These are phyloP conservation scores for Beta macrorhiza DNA, from an alignment of 179 eudicot genomes.

Conservation along the genomic window DNA sequence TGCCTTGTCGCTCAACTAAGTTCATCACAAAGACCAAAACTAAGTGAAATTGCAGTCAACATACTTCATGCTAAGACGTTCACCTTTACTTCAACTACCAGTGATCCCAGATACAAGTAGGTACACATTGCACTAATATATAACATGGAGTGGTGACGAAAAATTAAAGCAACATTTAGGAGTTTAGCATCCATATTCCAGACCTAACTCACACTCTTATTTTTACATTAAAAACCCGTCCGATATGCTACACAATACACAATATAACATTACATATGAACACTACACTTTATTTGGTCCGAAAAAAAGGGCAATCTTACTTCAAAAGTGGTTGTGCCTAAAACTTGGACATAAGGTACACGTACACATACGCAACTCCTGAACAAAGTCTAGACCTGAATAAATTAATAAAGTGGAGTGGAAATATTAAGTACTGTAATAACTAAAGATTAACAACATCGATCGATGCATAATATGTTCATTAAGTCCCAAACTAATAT, in stretches of 20 bases:
- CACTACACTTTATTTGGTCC: not conserved
- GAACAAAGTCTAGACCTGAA: too few relatives aligned
- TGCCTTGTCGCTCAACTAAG: not conserved
- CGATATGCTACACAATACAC: not conserved
- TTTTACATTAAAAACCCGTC: not conserved
- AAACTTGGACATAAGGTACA: too few relatives aligned
- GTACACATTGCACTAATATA: not conserved
- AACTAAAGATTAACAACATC: too few relatives aligned
- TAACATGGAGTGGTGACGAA: constrained; percentile 4
- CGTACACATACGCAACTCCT: too few relatives aligned
- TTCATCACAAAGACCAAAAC: not conserved
- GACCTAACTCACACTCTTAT: not conserved
- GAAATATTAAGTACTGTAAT: too few relatives aligned
- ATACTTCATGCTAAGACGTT: not conserved
- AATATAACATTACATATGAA: not conserved
- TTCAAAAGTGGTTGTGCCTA: not conserved
- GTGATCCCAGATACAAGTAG: constrained; percentile 8
- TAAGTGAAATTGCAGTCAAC: not conserved
- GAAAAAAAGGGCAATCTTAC: not conserved
- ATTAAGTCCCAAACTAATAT: too few relatives aligned
- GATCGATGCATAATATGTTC: too few relatives aligned
- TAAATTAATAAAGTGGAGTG: too few relatives aligned
- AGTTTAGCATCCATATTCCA: too few relatives aligned
- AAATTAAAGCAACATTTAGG: not conserved
- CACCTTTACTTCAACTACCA: constrained; percentile 28